A percentile compares a stretch with the other conserved stretches of the same genome.
Evolutionary conservation across 768 basidiomycete genomes (phyloP).

Genomic region (Fomitopsis serialis): DNA sequence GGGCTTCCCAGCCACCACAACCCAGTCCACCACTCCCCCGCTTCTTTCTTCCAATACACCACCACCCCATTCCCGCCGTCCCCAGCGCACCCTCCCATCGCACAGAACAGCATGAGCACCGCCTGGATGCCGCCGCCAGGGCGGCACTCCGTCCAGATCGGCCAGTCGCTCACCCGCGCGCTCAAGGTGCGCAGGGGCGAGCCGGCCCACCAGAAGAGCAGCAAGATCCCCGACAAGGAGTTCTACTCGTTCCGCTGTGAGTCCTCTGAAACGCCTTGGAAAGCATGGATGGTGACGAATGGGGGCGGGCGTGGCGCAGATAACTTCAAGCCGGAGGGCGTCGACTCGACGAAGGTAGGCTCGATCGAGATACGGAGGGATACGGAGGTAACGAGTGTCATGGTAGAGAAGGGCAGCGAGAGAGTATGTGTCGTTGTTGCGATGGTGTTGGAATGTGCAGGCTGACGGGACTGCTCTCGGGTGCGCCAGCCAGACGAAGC

Average conservation of each 20-base stretch:
- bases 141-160: conserved; percentile 54
- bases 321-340: conserved; percentile 69
- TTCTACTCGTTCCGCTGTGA: conserved; percentile 77
- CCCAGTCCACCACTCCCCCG: no score
- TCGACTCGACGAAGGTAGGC: conserved; percentile 62
- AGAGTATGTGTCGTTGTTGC: conserved; percentile 40
- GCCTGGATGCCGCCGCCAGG: conserved; percentile 59
- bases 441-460: neutral
- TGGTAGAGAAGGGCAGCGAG: conserved; percentile 60
- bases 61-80: no score
- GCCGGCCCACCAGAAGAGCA: conserved; percentile 35
- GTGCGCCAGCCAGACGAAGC: conserved; percentile 40
- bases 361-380: conserved; percentile 55
- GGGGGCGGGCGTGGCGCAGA: conserved; percentile 36
- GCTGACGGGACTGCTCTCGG: conserved; percentile 4
- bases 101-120: conserved; percentile 1
- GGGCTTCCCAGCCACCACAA: no score
- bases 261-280: conserved; percentile 17
- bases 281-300: neutral
- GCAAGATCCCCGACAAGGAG: conserved; percentile 53
- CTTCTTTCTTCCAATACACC: no score
- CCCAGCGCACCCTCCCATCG: no score
- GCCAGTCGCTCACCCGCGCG: conserved; percentile 55
- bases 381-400: conserved; percentile 45
- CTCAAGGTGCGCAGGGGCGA: conserved; percentile 63